A percentile compares a stretch with the other conserved stretches of the same genome.
phyloP scores from a whole-genome alignment of 2,329 filamentous ascomycete species.

The Fusarium sp. region DNA sequence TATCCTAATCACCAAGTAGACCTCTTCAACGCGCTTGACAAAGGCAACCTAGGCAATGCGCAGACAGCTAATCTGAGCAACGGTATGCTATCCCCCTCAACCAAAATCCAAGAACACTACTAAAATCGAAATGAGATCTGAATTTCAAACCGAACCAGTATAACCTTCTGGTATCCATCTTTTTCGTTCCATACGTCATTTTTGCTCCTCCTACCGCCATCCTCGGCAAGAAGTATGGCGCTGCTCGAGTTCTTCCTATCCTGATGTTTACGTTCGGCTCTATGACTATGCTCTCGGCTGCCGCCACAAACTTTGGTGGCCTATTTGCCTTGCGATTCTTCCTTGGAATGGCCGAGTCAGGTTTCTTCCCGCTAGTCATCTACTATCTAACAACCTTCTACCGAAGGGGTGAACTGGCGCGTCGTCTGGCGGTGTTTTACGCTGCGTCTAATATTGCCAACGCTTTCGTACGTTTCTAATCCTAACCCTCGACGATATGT shows the following conservation, averaged over 20 bases:
- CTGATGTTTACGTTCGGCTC: constrained; percentile 24
- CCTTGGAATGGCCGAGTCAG: constrained; percentile 14
- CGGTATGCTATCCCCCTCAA: not conserved
- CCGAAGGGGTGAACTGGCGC: constrained; percentile 14
- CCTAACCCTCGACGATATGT: accelerated
- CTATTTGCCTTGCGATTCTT: constrained; percentile 20
- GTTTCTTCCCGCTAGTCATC: constrained; percentile 21
- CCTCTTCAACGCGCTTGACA: constrained; percentile 17
- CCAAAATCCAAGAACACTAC: accelerated
- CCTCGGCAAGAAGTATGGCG: constrained; percentile 13
- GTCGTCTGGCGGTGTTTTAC: constrained; percentile 20
- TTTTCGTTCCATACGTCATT: constrained; percentile 25
- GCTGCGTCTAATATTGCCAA: constrained; percentile 22
- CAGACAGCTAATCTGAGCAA: constrained; percentile 19
- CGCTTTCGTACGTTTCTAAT: not conserved
- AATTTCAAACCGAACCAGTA: constrained; percentile 24
- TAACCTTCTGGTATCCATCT: constrained; percentile 25
- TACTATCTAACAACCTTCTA: constrained; percentile 26
- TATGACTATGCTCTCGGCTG: constrained; percentile 18
- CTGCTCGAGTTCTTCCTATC: constrained; percentile 9
- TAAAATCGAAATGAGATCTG: not conserved
- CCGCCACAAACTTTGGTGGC: constrained; percentile 15
- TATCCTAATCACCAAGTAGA: not conserved
- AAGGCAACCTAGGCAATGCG: constrained; percentile 27
- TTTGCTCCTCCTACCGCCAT: constrained; percentile 19